Percentiles rank a stretch among this genome's conserved stretches.
Evolutionary conservation across 169 alveolate genomes (phyloP).

Genomic region (Cystoisospora suis): DNA sequence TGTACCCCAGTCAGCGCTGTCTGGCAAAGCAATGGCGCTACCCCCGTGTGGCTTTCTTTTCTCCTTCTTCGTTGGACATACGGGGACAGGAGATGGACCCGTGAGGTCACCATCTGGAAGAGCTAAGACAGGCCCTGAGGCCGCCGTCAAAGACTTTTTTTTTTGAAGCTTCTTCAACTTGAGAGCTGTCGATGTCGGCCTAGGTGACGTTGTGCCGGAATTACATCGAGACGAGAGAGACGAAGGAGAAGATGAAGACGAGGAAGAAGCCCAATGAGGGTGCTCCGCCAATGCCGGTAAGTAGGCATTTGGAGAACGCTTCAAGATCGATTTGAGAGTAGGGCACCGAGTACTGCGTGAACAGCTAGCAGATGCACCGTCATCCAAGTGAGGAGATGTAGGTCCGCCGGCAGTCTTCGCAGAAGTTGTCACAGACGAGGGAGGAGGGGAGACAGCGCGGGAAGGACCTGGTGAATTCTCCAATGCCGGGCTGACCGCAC

Average conservation of each 20-base stretch:
- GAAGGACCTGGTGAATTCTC: background rate
- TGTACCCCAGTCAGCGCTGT: too few species aligned
- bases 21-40: too few species aligned
- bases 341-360: background rate
- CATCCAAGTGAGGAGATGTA: too few species aligned
- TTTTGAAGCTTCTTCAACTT: background rate
- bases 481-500: constrained; percentile 3
- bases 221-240: too few species aligned
- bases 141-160: background rate
- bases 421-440: background rate
- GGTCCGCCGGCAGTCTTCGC: too few species aligned
- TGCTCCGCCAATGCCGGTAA: background rate
- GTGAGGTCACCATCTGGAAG: constrained; percentile 4
- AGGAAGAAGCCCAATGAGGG: background rate
- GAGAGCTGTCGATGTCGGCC: background rate
- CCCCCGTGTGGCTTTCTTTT: too few species aligned
- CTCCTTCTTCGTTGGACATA: too few species aligned
- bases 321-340: background rate
- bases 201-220: background rate
- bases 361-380: background rate
- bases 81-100: background rate
- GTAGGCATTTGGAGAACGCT: background rate
- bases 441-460: background rate
- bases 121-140: background rate
- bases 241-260: background rate